phyloP scores from a whole-genome alignment of 2,329 filamentous ascomycete genomes.

The Xylariaceae sp. region DNA sequence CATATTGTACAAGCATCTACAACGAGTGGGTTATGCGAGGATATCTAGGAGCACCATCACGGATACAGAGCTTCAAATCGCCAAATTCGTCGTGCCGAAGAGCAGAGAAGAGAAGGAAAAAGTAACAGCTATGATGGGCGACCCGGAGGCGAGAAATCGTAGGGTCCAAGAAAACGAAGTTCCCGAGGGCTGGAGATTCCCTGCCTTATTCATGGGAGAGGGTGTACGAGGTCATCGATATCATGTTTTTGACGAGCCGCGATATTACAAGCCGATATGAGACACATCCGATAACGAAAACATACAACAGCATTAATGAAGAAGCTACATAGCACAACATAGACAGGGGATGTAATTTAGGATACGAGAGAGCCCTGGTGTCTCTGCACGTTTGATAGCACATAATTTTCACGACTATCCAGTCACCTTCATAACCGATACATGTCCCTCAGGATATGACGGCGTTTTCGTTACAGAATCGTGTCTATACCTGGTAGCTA shows the following conservation, averaged over 20 bases:
- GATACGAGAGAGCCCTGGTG: slow-evolving; percentile 1
- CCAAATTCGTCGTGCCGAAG: slow-evolving; percentile 87
- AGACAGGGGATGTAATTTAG: slow-evolving; percentile 18
- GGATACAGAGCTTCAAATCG: slow-evolving; percentile 95
- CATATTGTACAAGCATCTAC: slow-evolving; percentile 90
- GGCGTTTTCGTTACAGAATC: neutral
- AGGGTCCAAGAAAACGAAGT: slow-evolving; percentile 74
- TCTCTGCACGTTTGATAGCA: slow-evolving; percentile 11
- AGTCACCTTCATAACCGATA: neutral
- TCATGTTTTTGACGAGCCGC: slow-evolving; percentile 92
- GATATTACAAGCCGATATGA: slow-evolving; percentile 62
- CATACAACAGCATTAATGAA: neutral
- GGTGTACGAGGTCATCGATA: slow-evolving; percentile 90
- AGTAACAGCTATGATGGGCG: slow-evolving; percentile 47
- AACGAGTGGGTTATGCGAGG: slow-evolving; percentile 85
- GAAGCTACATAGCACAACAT: slow-evolving; percentile 14
- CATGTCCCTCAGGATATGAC: neutral
- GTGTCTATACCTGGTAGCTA: too few relatives aligned
- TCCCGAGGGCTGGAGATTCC: slow-evolving; percentile 80
- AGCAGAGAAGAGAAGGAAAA: slow-evolving; percentile 61
- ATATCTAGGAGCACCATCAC: slow-evolving; percentile 91
- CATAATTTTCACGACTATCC: slow-evolving; percentile 4
- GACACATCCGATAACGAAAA: slow-evolving; percentile 7
- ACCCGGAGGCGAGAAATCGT: slow-evolving; percentile 59
- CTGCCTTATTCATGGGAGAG: slow-evolving; percentile 79